phyloP scores from a whole-genome alignment of 2,329 filamentous ascomycete species.

The Pezicula carpinea region DNA sequence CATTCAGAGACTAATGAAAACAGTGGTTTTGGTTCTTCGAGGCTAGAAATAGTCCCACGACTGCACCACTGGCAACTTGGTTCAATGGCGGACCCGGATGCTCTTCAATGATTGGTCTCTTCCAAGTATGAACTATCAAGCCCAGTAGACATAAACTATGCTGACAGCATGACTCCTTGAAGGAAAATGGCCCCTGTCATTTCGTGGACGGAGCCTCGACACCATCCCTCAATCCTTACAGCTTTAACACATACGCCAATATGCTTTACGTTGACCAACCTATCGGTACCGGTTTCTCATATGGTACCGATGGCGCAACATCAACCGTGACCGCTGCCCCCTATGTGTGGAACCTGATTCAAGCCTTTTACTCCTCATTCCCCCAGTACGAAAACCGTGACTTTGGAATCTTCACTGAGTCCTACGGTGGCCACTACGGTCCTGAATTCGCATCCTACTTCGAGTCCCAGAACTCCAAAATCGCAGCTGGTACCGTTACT shows the following conservation, averaged over 20 bases:
- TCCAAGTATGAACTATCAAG: slow-evolving; percentile 38
- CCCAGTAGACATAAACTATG: slow-evolving; percentile 2
- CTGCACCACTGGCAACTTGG: slow-evolving; percentile 39
- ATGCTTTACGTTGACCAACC: slow-evolving; percentile 37
- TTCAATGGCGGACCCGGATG: slow-evolving; percentile 43
- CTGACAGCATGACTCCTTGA: slow-evolving; percentile 13
- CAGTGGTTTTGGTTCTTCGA: slow-evolving; percentile 51
- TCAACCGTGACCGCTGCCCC: slow-evolving; percentile 42
- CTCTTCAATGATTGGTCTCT: slow-evolving; percentile 56
- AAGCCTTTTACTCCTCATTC: slow-evolving; percentile 59
- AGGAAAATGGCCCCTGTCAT: slow-evolving; percentile 39
- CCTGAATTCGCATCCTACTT: slow-evolving; percentile 53
- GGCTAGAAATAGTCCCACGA: slow-evolving; percentile 43
- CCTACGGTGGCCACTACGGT: slow-evolving; percentile 55
- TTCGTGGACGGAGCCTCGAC: slow-evolving; percentile 35
- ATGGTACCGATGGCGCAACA: slow-evolving; percentile 36
- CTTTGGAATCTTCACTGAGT: slow-evolving; percentile 47
- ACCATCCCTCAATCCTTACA: slow-evolving; percentile 36
- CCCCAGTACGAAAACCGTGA: slow-evolving; percentile 57
- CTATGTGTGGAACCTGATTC: slow-evolving; percentile 52
- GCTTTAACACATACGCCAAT: slow-evolving; percentile 34
- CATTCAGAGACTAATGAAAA: neutral
- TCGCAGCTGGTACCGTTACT: slow-evolving; percentile 35
- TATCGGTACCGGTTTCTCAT: slow-evolving; percentile 37
- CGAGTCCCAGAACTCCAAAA: slow-evolving; percentile 50